Conservation (phyloP, 345 rosid species). For the Eucalyptus sp. region DNA sequence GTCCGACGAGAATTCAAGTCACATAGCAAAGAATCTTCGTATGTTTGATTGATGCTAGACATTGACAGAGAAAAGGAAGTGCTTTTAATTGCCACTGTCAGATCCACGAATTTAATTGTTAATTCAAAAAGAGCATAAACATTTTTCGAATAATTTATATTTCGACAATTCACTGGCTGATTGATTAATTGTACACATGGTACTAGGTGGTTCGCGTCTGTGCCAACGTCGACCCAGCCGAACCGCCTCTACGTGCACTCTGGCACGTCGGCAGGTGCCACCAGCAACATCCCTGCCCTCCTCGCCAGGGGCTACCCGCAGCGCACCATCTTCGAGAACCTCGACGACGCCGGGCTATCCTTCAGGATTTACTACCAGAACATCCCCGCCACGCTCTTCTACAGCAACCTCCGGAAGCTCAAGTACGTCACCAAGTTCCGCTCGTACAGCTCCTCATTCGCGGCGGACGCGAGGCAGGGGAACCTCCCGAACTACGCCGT, state of each 20-base stretch:
- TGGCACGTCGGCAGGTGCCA: conserved; percentile 73
- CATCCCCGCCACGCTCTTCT: conserved; percentile 75
- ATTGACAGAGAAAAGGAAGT: neutral
- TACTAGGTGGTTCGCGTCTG: conserved; percentile 84
- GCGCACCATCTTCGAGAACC: conserved; percentile 75
- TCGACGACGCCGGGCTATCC: conserved; percentile 37
- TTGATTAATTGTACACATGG: neutral
- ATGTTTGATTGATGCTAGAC: neutral
- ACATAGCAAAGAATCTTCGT: neutral
- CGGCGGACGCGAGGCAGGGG: conserved; percentile 40
- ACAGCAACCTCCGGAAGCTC: conserved; percentile 57
- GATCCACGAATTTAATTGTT: neutral
- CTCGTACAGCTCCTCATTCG: conserved; percentile 33
- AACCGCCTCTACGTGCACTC: conserved; percentile 83
- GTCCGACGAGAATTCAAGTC: neutral
- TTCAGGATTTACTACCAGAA: conserved; percentile 88
- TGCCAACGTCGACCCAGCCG: conserved; percentile 89
- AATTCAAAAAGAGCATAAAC: neutral
- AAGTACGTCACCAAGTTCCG: conserved; percentile 44
- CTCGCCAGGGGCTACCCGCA: conserved; percentile 74
- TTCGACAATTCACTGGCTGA: rapidly evolving
- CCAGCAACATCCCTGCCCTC: conserved; percentile 53
- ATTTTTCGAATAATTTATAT: neutral
- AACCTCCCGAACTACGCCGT: conserved; percentile 64
- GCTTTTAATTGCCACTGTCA: neutral